A percentile compares a stretch with the other conserved stretches of the same genome.
These are phyloP conservation scores for Xylaria telfairii DNA, from an alignment of 495 filamentous ascomycete species.

Conservation along the genomic window DNA sequence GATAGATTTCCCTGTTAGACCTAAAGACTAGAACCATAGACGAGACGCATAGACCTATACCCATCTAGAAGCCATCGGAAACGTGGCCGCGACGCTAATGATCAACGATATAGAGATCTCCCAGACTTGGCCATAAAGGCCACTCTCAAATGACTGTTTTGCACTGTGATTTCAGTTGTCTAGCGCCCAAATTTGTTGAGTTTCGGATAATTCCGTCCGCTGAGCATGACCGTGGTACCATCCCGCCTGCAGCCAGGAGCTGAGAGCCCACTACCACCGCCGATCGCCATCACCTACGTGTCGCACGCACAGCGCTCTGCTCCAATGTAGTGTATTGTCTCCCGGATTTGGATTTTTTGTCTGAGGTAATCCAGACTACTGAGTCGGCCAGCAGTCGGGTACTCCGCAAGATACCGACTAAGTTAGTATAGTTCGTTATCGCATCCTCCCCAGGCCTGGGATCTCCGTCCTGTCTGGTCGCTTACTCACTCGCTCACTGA, in stretches of 20 bases:
- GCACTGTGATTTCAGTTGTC: background rate
- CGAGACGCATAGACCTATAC: background rate
- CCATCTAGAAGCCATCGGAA: background rate
- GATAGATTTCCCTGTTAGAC: slow-evolving; percentile 15
- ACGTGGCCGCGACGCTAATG: background rate
- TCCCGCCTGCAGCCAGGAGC: background rate
- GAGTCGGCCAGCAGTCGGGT: background rate
- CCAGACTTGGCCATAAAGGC: background rate
- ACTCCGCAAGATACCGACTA: background rate
- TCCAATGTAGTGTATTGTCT: background rate
- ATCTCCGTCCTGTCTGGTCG: background rate
- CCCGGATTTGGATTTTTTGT: slow-evolving; percentile 1
- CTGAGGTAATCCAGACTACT: slow-evolving; percentile 13
- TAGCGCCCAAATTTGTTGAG: background rate
- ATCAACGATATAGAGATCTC: slow-evolving; percentile 6
- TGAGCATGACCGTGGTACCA: slow-evolving; percentile 1
- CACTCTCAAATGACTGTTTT: slow-evolving; percentile 9
- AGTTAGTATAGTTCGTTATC: background rate
- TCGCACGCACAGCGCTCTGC: background rate
- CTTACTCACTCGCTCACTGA: background rate
- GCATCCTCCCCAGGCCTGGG: background rate
- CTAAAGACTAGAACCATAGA: slow-evolving; percentile 9
- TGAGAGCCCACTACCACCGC: slow-evolving; percentile 4
- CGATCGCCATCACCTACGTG: slow-evolving; percentile 15
- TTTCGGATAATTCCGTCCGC: slow-evolving; percentile 15